Conservation (phyloP, 257 asterid species). For the Nyctanthes arbortristis region DNA sequence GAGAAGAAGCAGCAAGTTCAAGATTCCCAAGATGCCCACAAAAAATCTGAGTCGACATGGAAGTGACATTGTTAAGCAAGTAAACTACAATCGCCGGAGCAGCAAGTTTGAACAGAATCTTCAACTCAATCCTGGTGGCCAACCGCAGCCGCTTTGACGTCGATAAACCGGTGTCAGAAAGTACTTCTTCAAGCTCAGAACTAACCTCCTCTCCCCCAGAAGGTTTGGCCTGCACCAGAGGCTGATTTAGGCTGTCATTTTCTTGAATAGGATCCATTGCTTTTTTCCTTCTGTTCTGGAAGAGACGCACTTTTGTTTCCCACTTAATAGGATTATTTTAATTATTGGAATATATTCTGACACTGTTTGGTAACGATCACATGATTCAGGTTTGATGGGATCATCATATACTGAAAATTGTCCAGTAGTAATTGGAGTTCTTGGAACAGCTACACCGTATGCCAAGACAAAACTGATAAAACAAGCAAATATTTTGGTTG, state of each 20-base stretch:
- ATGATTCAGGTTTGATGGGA: not conserved
- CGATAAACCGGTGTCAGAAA: conserved; percentile 27
- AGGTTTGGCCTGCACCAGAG: not conserved
- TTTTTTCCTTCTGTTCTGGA: too few relatives aligned
- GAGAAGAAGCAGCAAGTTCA: conserved; percentile 46
- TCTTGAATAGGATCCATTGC: not conserved
- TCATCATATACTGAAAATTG: too few relatives aligned
- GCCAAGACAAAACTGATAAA: too few relatives aligned
- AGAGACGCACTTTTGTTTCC: too few relatives aligned
- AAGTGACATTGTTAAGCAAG: conserved; percentile 38
- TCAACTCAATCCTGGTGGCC: conserved; percentile 27
- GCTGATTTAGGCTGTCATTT: not conserved
- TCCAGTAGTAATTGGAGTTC: too few relatives aligned
- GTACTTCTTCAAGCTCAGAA: conserved; percentile 37
- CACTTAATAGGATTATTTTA: too few relatives aligned
- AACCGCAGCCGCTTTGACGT: conserved; percentile 8
- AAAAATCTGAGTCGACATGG: conserved; percentile 48
- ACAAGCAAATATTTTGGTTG: too few relatives aligned
- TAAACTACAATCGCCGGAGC: conserved; percentile 43
- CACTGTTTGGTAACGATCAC: not conserved
- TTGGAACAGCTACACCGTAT: too few relatives aligned
- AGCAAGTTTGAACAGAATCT: conserved; percentile 34
- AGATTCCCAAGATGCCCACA: conserved; percentile 48
- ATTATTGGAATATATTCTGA: not conserved
- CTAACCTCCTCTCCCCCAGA: not conserved